Evolutionary conservation across 176 grass and related monocot genomes (phyloP).

Genomic region (Triticum aestivum): IWGSC_CS_RefSeq_v2.1 NC_057812.1:726293454-726293953

Average conservation of each 20-base stretch:
- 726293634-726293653: not conserved
- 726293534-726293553: not conserved
- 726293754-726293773: constrained; percentile 18
- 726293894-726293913: constrained; percentile 89
- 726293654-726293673: constrained; percentile 13
- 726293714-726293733: not conserved
- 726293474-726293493: not conserved
- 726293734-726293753: not conserved
- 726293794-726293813: constrained; percentile 25
- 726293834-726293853: constrained; percentile 75
- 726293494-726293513: not conserved
- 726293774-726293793: constrained; percentile 49
- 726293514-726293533: not conserved
- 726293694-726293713: not conserved
- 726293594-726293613: not conserved
- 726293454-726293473: not conserved
- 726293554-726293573: not conserved
- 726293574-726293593: not conserved
- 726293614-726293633: constrained; percentile 10
- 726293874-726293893: constrained; percentile 70
- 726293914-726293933: constrained; percentile 48
- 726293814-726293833: constrained; percentile 64
- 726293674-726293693: not conserved
- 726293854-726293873: constrained; percentile 66
- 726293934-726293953: constrained; percentile 8